These are phyloP conservation scores for Pseudoneurospora amorphoporcata DNA, from an alignment of 495 filamentous ascomycete species.

Conservation along the genomic window DNA sequence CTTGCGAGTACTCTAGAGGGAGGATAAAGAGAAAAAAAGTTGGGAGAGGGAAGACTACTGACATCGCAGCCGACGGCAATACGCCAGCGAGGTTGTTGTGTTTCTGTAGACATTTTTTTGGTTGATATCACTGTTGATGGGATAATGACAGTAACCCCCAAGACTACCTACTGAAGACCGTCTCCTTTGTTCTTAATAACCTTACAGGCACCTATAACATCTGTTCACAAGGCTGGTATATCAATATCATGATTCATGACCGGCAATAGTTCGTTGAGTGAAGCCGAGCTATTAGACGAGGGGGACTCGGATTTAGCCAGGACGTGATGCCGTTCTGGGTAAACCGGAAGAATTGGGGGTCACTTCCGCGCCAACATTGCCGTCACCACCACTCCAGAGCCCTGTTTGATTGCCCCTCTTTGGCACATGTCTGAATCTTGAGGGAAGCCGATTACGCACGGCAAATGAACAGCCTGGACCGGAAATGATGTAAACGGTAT, in stretches of 20 bases:
- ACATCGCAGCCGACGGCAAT: conserved; percentile 40
- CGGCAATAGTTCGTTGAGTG: not conserved
- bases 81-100: conserved; percentile 24
- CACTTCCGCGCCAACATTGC: not conserved
- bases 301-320: not conserved
- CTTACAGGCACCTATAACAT: not conserved
- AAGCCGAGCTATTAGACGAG: not conserved
- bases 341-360: not conserved
- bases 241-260: not conserved
- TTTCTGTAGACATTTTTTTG: conserved; percentile 1
- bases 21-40: not conserved
- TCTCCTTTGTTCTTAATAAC: not conserved
- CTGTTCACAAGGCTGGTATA: not conserved
- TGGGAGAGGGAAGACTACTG: conserved; percentile 16
- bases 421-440: not conserved
- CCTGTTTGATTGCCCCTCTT: not conserved
- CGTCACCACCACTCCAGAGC: not conserved
- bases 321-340: not conserved
- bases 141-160: not conserved
- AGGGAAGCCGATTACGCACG: not conserved
- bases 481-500: not conserved
- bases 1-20: not conserved
- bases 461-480: not conserved
- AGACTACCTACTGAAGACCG: not conserved
- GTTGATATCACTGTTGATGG: not conserved